Percentiles rank a stretch among this genome's conserved stretches.
phyloP scores from a whole-genome alignment of 1,284 basidiomycete genomes.

The Apiotrichum gamsii region DNA sequence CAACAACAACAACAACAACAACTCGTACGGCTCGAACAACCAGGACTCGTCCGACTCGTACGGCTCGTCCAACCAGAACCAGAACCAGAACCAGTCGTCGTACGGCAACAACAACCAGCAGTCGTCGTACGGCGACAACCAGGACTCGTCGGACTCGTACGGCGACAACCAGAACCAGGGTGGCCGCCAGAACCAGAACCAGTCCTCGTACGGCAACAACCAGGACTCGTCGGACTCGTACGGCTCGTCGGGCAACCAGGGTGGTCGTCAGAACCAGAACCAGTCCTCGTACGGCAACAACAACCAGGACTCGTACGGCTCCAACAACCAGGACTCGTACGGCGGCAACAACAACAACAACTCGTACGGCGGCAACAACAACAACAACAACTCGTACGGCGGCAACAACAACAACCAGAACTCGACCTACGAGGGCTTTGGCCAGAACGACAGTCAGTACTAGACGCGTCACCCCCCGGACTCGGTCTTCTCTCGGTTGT shows the following conservation, averaged over 20 bases:
- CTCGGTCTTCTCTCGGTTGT: too few species aligned
- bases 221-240: neutral
- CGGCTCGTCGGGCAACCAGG: neutral
- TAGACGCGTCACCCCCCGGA: too few species aligned
- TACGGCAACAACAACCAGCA: constrained; percentile 3
- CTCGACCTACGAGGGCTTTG: constrained; percentile 25
- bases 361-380: constrained; percentile 2
- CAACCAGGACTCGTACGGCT: constrained; percentile 5
- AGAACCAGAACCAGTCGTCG: too few species aligned
- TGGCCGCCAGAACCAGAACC: constrained; percentile 5
- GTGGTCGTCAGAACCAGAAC: neutral
- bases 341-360: neutral
- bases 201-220: constrained; percentile 1
- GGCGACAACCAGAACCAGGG: neutral
- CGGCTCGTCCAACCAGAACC: neutral
- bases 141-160: neutral
- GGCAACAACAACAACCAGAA: neutral
- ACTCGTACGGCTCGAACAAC: constrained; percentile 2
- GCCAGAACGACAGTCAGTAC: constrained; percentile 30
- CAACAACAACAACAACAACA: too few species aligned
- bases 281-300: neutral
- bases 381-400: constrained; percentile 2
- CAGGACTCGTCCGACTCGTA: neutral
- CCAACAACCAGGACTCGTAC: constrained; percentile 2
- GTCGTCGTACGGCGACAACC: constrained; percentile 1